Percentiles rank a stretch among this genome's conserved stretches.
phyloP scores from a whole-genome alignment of 305 asterid genomes.

The Fraxinus platypoda region DNA sequence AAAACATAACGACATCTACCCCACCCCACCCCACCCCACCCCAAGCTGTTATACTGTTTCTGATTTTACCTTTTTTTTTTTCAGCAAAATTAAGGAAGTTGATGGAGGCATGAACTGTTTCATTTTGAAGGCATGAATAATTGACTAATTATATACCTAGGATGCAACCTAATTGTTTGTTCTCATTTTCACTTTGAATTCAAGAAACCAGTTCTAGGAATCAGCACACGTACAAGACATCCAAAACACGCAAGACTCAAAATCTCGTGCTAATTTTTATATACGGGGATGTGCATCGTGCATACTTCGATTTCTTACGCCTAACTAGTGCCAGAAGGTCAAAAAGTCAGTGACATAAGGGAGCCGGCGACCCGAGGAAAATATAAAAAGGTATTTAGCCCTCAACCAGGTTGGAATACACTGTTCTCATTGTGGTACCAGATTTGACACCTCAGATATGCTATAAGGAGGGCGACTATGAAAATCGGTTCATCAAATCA shows the following conservation, averaged over 20 bases:
- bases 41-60: constrained; percentile 7
- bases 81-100: background rate
- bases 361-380: too few species aligned
- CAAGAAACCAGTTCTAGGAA: constrained; percentile 10
- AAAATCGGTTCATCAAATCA: background rate
- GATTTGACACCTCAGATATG: background rate
- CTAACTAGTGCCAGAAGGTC: background rate
- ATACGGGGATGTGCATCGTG: too few species aligned
- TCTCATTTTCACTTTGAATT: constrained; percentile 8
- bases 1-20: too few species aligned
- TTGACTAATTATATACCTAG: background rate
- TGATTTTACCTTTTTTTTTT: background rate
- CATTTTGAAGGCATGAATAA: background rate
- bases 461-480: background rate
- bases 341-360: background rate
- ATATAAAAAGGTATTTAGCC: too few species aligned
- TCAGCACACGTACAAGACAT: background rate
- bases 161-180: constrained; percentile 9
- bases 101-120: background rate
- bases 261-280: too few species aligned
- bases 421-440: background rate
- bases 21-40: background rate
- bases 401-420: background rate
- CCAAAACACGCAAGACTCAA: background rate
- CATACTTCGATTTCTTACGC: too few species aligned